phyloP scores from a whole-genome alignment of 2,329 filamentous ascomycete species.

The Pseudogymnoascus sp. region DNA sequence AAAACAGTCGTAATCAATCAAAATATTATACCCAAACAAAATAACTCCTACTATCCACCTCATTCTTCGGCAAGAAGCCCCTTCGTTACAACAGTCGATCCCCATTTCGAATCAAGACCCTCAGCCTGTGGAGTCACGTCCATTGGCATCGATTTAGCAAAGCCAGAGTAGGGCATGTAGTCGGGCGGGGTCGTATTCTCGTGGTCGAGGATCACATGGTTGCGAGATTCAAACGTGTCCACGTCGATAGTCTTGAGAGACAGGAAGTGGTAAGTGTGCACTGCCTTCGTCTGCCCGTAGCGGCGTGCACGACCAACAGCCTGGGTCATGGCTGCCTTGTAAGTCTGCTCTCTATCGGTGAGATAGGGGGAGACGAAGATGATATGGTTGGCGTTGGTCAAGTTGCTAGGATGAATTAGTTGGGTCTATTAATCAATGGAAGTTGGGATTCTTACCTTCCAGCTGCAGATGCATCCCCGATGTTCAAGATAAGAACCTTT shows the following conservation, averaged over 20 bases:
- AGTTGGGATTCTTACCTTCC: slow-evolving; percentile 41
- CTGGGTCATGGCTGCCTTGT: slow-evolving; percentile 50
- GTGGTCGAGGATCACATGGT: slow-evolving; percentile 16
- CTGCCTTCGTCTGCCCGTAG: slow-evolving; percentile 46
- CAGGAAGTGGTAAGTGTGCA: slow-evolving; percentile 47
- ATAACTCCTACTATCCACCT: not conserved
- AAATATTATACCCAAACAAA: not conserved
- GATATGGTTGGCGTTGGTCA: slow-evolving; percentile 55
- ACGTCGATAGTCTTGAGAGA: slow-evolving; percentile 36
- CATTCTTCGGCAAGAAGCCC: not conserved
- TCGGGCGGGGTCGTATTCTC: not conserved
- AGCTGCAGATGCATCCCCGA: slow-evolving; percentile 47
- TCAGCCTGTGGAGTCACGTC: not conserved
- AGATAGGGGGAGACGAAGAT: slow-evolving; percentile 52
- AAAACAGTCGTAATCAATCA: not conserved
- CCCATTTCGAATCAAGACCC: not conserved
- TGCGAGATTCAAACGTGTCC: slow-evolving; percentile 33
- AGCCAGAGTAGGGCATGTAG: slow-evolving; percentile 3
- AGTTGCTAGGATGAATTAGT: slow-evolving; percentile 36
- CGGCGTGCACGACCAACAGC: slow-evolving; percentile 52
- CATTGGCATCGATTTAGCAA: not conserved
- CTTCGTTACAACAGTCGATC: not conserved
- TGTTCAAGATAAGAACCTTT: slow-evolving; percentile 48
- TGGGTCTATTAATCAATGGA: not conserved
- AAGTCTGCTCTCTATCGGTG: slow-evolving; percentile 38